Conservation (phyloP, 192 early-diverging fungal species). For the Coemansia sp. region DNA sequence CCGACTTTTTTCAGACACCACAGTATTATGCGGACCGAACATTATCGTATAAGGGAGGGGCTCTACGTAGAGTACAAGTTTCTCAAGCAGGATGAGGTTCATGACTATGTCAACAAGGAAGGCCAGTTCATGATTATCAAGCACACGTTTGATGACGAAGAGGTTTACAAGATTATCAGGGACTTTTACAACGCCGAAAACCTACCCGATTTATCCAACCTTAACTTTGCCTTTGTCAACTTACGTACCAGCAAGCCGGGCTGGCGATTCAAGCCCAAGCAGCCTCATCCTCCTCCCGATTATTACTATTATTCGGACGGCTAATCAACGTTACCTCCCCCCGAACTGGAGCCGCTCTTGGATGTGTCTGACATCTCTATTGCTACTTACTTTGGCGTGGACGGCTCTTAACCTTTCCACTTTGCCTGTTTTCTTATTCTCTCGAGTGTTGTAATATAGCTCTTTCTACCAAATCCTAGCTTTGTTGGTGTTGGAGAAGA, state of each 20-base stretch:
- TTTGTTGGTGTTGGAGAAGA: too few relatives aligned
- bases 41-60: not conserved
- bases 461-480: too few relatives aligned
- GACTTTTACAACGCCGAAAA: not conserved
- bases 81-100: not conserved
- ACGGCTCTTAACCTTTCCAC: not conserved
- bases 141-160: not conserved
- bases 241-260: not conserved
- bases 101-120: not conserved
- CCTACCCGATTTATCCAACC: not conserved
- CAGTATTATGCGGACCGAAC: not conserved
- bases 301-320: not conserved
- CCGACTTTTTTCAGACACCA: not conserved
- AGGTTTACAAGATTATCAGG: not conserved
- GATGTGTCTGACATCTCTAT: not conserved
- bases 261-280: not conserved
- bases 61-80: not conserved
- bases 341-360: not conserved
- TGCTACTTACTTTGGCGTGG: not conserved
- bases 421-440: not conserved
- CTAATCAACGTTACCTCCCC: not conserved
- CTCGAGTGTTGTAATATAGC: not conserved
- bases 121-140: not conserved
- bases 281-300: not conserved
- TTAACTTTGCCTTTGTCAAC: not conserved